Conservation (phyloP, 495 filamentous ascomycete genomes). For the Lindgomyces ingoldianus region DNA sequence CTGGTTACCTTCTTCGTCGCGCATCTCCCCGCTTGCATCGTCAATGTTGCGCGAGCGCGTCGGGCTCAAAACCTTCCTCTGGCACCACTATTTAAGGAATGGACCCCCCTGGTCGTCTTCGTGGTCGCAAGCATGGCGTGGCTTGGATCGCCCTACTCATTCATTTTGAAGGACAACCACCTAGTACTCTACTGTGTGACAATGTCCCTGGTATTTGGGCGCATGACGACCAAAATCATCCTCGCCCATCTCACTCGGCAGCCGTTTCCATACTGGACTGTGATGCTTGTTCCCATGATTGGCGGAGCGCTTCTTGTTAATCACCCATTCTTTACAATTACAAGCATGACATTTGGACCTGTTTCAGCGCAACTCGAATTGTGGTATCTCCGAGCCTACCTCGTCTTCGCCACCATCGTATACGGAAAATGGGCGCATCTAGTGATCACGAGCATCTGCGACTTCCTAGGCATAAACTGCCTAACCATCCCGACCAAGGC, state of each 20-base stretch:
- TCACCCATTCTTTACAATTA: slow-evolving; percentile 73
- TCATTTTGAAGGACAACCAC: slow-evolving; percentile 74
- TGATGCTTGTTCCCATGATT: slow-evolving; percentile 81
- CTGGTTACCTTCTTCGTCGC: slow-evolving; percentile 68
- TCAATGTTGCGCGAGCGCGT: slow-evolving; percentile 79
- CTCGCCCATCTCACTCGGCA: slow-evolving; percentile 90
- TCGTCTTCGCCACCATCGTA: slow-evolving; percentile 73
- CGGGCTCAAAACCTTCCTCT: slow-evolving; percentile 71
- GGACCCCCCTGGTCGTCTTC: slow-evolving; percentile 87
- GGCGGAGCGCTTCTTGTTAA: slow-evolving; percentile 82
- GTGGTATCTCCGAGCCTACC: slow-evolving; percentile 78
- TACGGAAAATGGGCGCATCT: slow-evolving; percentile 92
- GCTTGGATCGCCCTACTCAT: slow-evolving; percentile 85
- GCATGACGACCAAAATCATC: slow-evolving; percentile 99
- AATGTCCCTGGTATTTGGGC: slow-evolving; percentile 95
- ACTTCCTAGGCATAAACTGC: slow-evolving; percentile 89
- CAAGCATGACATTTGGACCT: slow-evolving; percentile 26
- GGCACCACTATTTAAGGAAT: slow-evolving; percentile 85
- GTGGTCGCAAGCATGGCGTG: slow-evolving; percentile 72
- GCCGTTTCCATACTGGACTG: slow-evolving; percentile 95
- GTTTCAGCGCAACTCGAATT: slow-evolving; percentile 58
- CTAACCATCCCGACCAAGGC: slow-evolving; percentile 64
- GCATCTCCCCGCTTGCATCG: slow-evolving; percentile 78
- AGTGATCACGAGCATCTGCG: slow-evolving; percentile 88
- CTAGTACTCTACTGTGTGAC: slow-evolving; percentile 90